These are phyloP conservation scores for Penicillium crystallinum DNA, from an alignment of 495 filamentous ascomycete genomes.

Conservation along the genomic window DNA sequence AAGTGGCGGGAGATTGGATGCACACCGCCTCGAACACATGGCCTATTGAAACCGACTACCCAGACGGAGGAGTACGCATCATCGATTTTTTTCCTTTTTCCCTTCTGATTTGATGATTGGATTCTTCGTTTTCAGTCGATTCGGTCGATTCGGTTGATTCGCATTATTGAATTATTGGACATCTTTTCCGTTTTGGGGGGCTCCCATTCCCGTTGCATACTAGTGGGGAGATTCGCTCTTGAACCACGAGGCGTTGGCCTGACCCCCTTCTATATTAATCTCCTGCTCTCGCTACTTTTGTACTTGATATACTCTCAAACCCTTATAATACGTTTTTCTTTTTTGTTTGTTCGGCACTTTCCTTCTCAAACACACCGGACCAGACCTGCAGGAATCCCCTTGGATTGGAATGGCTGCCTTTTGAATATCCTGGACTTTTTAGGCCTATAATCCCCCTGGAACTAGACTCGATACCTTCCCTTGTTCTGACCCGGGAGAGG, in stretches of 20 bases:
- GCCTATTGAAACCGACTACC: neutral
- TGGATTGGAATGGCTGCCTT: conserved; percentile 11
- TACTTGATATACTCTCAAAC: too few species aligned
- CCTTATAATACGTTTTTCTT: conserved; percentile 12
- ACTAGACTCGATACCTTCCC: neutral
- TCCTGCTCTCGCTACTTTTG: conserved; percentile 11
- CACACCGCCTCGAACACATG: conserved; percentile 9
- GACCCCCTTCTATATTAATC: conserved; percentile 7
- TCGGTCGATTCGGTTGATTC: too few species aligned
- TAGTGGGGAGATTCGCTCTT: conserved; percentile 4
- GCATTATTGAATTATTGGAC: too few species aligned
- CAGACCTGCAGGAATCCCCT: neutral
- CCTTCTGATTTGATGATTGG: too few species aligned
- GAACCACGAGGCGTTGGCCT: neutral
- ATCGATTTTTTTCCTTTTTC: neutral
- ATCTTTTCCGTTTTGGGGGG: too few species aligned
- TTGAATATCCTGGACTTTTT: conserved; percentile 8
- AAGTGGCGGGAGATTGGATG: conserved; percentile 7
- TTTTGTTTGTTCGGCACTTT: conserved; percentile 6
- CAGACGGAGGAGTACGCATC: neutral
- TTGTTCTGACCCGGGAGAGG: neutral
- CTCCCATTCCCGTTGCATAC: too few species aligned
- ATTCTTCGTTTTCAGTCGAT: neutral
- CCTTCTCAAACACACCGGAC: conserved; percentile 3
- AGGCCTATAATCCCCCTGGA: conserved; percentile 8